Conservation (phyloP, 2,329 filamentous ascomycete genomes). For the Colletotrichum truncatum region DNA sequence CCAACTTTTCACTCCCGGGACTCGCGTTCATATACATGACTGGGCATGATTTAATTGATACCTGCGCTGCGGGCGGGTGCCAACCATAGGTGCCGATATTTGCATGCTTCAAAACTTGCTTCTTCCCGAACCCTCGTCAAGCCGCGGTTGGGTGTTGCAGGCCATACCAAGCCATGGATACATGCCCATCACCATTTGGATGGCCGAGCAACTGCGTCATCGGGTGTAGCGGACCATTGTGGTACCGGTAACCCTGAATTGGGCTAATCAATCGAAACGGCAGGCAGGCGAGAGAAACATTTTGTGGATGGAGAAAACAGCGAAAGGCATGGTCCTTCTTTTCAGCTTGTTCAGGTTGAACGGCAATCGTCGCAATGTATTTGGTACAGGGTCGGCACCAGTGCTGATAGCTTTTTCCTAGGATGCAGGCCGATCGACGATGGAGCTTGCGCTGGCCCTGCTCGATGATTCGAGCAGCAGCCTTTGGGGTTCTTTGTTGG, state of each 20-base stretch:
- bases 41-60: constrained; percentile 9
- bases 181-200: constrained; percentile 15
- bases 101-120: constrained; percentile 10
- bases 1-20: background rate
- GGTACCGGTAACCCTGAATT: background rate
- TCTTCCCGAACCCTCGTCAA: background rate
- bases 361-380: constrained; percentile 9
- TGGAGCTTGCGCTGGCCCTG: background rate
- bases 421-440: constrained; percentile 7
- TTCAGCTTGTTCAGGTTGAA: background rate
- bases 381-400: constrained; percentile 2
- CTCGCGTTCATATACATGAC: background rate
- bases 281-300: constrained; percentile 12
- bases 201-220: constrained; percentile 25
- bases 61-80: background rate
- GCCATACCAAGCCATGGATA: background rate
- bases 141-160: background rate
- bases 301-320: constrained; percentile 17
- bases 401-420: background rate
- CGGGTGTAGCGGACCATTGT: background rate
- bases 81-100: constrained; percentile 1
- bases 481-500: constrained; percentile 10
- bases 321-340: background rate
- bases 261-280: constrained; percentile 3
- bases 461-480: constrained; percentile 12